Evolutionary conservation across 495 filamentous ascomycete species (phyloP).

Genomic region (Elaphomyces granulatus): DNA sequence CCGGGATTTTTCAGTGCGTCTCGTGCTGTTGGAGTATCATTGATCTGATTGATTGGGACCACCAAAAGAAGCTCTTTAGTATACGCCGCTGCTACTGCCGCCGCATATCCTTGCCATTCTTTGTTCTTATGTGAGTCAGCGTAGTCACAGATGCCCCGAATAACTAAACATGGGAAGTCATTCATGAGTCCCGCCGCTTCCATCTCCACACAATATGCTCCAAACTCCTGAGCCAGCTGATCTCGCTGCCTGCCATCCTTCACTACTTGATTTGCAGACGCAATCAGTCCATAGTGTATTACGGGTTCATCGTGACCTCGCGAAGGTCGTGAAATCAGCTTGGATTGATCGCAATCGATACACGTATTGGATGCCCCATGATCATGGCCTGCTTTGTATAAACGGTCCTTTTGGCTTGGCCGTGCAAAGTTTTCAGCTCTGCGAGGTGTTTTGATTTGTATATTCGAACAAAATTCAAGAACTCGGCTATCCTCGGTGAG

Average conservation of each 20-base stretch:
- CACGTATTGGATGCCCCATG: slow-evolving; percentile 13
- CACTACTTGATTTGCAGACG: slow-evolving; percentile 27
- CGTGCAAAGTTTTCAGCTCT: slow-evolving; percentile 6
- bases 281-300: slow-evolving; percentile 31
- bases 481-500: slow-evolving; percentile 8
- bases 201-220: slow-evolving; percentile 17
- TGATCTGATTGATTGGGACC: slow-evolving; percentile 1
- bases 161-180: slow-evolving; percentile 13
- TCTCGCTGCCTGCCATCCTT: slow-evolving; percentile 20
- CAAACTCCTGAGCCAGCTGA: slow-evolving; percentile 9
- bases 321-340: slow-evolving; percentile 6
- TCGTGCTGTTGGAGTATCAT: slow-evolving; percentile 3
- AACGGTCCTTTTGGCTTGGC: slow-evolving; percentile 12
- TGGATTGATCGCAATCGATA: slow-evolving; percentile 6
- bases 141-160: slow-evolving; percentile 19
- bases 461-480: slow-evolving; percentile 5
- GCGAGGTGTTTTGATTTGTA: slow-evolving; percentile 3
- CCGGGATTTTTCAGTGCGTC: too few species aligned
- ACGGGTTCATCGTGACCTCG: slow-evolving; percentile 5
- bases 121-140: slow-evolving; percentile 18
- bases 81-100: slow-evolving; percentile 16
- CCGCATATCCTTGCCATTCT: slow-evolving; percentile 16
- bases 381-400: slow-evolving; percentile 18
- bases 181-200: slow-evolving; percentile 21
- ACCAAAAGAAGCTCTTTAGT: slow-evolving; percentile 9